These are phyloP conservation scores for Mycena haematopus DNA, from an alignment of 768 basidiomycete species.

Conservation along the genomic window DNA sequence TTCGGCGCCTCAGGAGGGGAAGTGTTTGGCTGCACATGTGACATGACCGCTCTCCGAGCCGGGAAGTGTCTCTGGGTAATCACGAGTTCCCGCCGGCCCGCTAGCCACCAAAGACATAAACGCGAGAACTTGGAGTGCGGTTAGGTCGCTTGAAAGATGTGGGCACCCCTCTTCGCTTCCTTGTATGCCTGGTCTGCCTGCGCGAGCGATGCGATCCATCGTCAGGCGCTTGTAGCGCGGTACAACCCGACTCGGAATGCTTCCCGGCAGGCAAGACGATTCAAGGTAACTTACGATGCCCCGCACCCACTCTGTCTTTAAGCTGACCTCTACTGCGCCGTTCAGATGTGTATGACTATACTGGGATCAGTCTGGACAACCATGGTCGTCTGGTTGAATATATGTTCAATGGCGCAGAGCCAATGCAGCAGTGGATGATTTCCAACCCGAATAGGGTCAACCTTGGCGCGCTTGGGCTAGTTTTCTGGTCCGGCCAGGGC, in stretches of 20 bases:
- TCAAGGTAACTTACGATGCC: constrained; percentile 12
- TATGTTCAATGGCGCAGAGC: constrained; percentile 52
- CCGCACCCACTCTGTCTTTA: background rate
- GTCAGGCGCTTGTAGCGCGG: constrained; percentile 50
- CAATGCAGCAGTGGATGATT: constrained; percentile 59
- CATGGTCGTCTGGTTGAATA: constrained; percentile 58
- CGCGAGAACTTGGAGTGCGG: background rate
- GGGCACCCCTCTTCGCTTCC: constrained; percentile 7
- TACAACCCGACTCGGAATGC: constrained; percentile 59
- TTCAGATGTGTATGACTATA: constrained; percentile 49
- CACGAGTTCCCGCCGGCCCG: constrained; percentile 25
- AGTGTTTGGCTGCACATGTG: no score
- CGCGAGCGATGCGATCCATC: constrained; percentile 41
- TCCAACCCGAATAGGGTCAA: constrained; percentile 65
- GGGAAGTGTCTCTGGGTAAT: background rate
- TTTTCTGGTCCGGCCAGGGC: constrained; percentile 44
- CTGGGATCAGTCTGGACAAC: constrained; percentile 56
- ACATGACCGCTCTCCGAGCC: background rate
- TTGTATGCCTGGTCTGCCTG: constrained; percentile 6
- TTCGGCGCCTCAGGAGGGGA: no score
- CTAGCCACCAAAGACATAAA: background rate
- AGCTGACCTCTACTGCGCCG: background rate
- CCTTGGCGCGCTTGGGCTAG: constrained; percentile 56
- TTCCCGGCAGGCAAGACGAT: constrained; percentile 49
- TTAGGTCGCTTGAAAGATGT: constrained; percentile 16